Percentiles rank a stretch among this genome's conserved stretches.
Evolutionary conservation across 176 grass and related monocot species (phyloP).

Genomic region (Carex pumila): DNA sequence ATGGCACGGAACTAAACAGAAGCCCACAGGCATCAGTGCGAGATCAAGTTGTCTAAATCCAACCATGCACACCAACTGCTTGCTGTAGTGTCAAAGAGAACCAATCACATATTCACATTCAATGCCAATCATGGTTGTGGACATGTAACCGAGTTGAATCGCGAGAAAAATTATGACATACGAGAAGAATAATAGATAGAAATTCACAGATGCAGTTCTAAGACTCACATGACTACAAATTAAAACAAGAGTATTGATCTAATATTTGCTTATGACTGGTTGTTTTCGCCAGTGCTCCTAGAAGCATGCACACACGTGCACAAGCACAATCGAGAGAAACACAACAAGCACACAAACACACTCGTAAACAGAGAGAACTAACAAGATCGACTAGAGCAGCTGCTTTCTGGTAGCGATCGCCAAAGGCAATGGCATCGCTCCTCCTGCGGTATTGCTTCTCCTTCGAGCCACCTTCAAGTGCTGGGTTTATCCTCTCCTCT

Average conservation of each 20-base stretch:
- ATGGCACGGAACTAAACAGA: not conserved
- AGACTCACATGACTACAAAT: not conserved
- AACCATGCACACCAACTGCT: not conserved
- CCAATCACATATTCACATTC: not conserved
- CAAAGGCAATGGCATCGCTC: conserved; percentile 66
- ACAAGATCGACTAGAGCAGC: conserved; percentile 95
- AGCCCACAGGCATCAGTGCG: not conserved
- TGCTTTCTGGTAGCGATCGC: conserved; percentile 91
- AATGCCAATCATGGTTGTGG: not conserved
- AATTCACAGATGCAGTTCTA: not conserved
- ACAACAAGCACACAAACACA: not conserved
- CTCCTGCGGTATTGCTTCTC: conserved; percentile 37
- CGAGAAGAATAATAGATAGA: not conserved
- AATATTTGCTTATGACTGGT: not conserved
- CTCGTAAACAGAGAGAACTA: conserved; percentile 4
- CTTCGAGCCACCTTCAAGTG: not conserved
- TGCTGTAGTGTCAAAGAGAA: not conserved
- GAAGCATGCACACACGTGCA: not conserved
- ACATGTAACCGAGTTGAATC: not conserved
- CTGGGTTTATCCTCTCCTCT: conserved; percentile 18
- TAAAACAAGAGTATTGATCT: not conserved
- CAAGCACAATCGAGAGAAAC: not conserved
- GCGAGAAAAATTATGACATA: not conserved
- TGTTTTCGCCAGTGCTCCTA: not conserved
- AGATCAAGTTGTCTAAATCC: not conserved